These are phyloP conservation scores for Vairimorpha apis DNA, from an alignment of 371 early-diverging fungal genomes.

Conservation along the genomic window DNA sequence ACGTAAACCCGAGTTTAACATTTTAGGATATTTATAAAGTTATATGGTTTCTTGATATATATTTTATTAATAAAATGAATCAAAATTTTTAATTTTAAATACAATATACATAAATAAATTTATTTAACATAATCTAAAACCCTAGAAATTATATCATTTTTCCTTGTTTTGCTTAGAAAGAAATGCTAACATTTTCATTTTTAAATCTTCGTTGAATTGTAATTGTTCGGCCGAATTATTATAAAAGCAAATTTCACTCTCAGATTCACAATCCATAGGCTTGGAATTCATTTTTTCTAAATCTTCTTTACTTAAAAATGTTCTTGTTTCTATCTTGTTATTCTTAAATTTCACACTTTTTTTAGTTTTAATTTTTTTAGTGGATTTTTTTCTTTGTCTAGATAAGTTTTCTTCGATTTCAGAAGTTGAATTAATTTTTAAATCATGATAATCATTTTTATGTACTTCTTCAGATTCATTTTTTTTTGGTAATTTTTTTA, in stretches of 20 bases:
- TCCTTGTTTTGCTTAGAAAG: background rate
- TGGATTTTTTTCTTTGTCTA: background rate
- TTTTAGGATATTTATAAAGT: too few relatives aligned
- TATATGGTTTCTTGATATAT: too few relatives aligned
- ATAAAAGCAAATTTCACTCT: conserved; percentile 21
- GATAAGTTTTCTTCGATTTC: background rate
- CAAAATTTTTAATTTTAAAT: too few relatives aligned
- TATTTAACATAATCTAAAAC: too few relatives aligned
- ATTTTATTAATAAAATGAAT: too few relatives aligned
- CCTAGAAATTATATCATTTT: too few relatives aligned
- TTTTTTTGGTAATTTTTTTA: background rate
- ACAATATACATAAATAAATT: too few relatives aligned
- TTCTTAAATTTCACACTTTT: background rate
- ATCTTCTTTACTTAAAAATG: conserved; percentile 2
- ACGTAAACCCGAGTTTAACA: too few relatives aligned
- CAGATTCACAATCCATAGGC: background rate
- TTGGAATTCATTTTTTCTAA: background rate
- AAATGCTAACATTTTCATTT: background rate
- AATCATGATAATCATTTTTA: background rate
- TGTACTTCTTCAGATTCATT: background rate
- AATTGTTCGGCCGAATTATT: background rate
- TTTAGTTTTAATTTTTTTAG: background rate
- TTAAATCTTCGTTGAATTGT: background rate
- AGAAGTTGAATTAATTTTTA: background rate
- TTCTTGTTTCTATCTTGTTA: background rate